Evolutionary conservation across 2,329 filamentous ascomycete species (phyloP), one percentile per base, ranked within the genome.

Genomic region (Nemania diffusa): DNA sequence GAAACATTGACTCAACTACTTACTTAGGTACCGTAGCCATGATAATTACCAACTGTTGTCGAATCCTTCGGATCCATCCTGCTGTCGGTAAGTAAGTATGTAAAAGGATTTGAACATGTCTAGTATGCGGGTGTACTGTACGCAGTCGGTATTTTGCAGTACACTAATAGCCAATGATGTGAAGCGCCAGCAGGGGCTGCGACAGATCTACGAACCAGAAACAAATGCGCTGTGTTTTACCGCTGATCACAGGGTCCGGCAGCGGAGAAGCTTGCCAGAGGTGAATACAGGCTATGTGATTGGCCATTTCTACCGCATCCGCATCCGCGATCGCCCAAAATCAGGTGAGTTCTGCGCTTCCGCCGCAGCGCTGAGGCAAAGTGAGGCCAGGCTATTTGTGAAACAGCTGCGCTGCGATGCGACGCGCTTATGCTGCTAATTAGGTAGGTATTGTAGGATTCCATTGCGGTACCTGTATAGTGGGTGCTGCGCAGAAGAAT

Each of bases 191-290:
- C 53, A 66, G 65, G 67, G 69, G 51, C 73, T 78, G 77, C 73
- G 74, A 78, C 76, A 71, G 71, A 78, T 78, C 76, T 73, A 73
- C 77, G 73, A 58, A 72, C 74, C 74, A 72, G 75, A 78, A 76
- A 78, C 76, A 69, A 69, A 68, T 64, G 69, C 64, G 61, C 57
- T 68, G 66, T 72, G 71, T 72, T 73, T 71, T 69, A 58, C 58
- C 60, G 68, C 62, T 52, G 68, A 73, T 72, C 71, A 59, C 53
- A 44, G 34, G 26, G 22, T 51, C 58, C 46, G 44, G 55, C 55
- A 32, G 65, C 56, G 53, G 58, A 52, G 56, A 57, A n/a, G 56
- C 53, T 62, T 58, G 46, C 57, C 26, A 64, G 24, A 26, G 46
- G 60, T 24, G 48, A 57, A 68, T 68, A 37, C 22, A 42, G 15